Percentiles rank a stretch among this genome's conserved stretches.
phyloP scores from a whole-genome alignment of 2,329 filamentous ascomycete species.

The Hypoxylon sp. region DNA sequence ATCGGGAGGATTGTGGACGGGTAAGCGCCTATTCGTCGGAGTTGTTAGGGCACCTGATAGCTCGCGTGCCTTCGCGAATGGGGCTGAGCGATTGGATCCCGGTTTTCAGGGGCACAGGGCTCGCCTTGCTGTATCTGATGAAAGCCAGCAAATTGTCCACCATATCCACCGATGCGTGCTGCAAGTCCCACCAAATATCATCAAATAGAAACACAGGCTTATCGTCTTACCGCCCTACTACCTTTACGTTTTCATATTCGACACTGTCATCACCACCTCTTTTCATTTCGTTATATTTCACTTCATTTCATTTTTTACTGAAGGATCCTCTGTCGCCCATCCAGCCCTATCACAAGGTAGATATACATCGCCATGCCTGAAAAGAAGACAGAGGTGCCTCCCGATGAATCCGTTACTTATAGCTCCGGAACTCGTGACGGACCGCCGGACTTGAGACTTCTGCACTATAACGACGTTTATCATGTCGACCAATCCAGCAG shows the following conservation, averaged over 20 bases:
- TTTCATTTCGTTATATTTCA: not conserved
- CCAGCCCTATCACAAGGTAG: not conserved
- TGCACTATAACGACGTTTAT: conserved; percentile 97
- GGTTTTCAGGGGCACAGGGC: conserved; percentile 21
- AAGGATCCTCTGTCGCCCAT: not conserved
- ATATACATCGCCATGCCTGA: conserved; percentile 47
- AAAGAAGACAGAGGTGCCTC: conserved; percentile 51
- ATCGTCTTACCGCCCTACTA: conserved; percentile 37
- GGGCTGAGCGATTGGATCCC: conserved; percentile 28
- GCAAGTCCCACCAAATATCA: conserved; percentile 36
- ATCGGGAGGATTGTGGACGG: conserved; percentile 24
- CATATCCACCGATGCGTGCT: conserved; percentile 6
- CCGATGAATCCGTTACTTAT: conserved; percentile 54
- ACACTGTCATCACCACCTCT: conserved; percentile 8
- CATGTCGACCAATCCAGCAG: conserved; percentile 83
- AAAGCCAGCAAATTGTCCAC: conserved; percentile 1
- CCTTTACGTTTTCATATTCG: conserved; percentile 1
- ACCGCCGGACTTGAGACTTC: conserved; percentile 80
- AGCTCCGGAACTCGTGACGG: conserved; percentile 53
- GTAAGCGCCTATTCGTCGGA: conserved; percentile 29
- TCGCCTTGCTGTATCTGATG: conserved; percentile 23
- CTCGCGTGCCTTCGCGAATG: conserved; percentile 14
- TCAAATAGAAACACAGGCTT: conserved; percentile 23
- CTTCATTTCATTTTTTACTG: too few species aligned
- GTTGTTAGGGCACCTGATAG: conserved; percentile 1